phyloP scores from a whole-genome alignment of 2,329 filamentous ascomycete species.

The Pseudogymnoascus sp. region DNA sequence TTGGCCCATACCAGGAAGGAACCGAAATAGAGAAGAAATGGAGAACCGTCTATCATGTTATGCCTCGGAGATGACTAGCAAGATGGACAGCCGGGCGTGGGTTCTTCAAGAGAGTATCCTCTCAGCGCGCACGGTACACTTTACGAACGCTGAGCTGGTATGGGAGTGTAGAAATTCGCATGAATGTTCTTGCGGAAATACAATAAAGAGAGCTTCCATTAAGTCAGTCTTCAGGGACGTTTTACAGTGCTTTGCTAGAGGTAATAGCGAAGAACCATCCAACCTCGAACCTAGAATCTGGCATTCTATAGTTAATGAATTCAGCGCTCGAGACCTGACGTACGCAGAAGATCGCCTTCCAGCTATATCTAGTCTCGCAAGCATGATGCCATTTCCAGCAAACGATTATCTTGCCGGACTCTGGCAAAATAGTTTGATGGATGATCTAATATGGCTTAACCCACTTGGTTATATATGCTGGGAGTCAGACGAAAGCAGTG shows the following conservation, averaged over 20 bases:
- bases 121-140: slow-evolving; percentile 17
- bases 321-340: slow-evolving; percentile 21
- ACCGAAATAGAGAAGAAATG: neutral
- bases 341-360: slow-evolving; percentile 22
- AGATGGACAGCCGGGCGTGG: slow-evolving; percentile 18
- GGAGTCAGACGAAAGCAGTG: neutral
- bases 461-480: neutral
- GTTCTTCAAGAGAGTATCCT: slow-evolving; percentile 21
- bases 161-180: slow-evolving; percentile 19
- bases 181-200: slow-evolving; percentile 8
- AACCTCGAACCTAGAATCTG: slow-evolving; percentile 5
- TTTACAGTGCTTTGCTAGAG: slow-evolving; percentile 8
- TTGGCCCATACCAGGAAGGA: neutral
- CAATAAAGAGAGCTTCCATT: neutral
- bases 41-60: neutral
- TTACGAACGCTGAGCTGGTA: slow-evolving; percentile 15
- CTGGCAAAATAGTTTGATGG: slow-evolving; percentile 18
- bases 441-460: slow-evolving; percentile 17
- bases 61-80: slow-evolving; percentile 21
- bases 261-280: neutral
- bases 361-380: slow-evolving; percentile 24
- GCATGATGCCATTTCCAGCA: slow-evolving; percentile 8
- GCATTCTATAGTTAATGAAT: slow-evolving; percentile 16
- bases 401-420: slow-evolving; percentile 20
- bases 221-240: slow-evolving; percentile 14